Evolutionary conservation across 139 green algal genomes (phyloP), one percentile per base, ranked within the genome.

Genomic region (Tetraselmis striata): DNA sequence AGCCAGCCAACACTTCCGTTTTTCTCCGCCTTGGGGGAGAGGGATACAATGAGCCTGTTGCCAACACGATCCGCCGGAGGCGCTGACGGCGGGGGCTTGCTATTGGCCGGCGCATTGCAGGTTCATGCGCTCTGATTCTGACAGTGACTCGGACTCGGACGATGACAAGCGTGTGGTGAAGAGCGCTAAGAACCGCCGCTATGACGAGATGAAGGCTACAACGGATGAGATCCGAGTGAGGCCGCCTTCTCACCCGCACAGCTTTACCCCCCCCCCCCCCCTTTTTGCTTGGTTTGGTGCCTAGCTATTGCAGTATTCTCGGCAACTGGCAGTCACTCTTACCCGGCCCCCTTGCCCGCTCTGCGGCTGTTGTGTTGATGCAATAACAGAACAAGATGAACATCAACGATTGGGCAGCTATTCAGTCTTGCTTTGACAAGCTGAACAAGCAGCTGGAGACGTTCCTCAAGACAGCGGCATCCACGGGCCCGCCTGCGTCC

Each of bases 381-480:
- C 30, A 28, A 80, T 22, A n/a, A 80, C 90, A 95, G 89, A 98
- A 99, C 88, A 98, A 98, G 88, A 96, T 98, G 88, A 95, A 99
- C 86, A 98, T 97, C 90, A 98, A 98, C 77, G 97, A 99, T 88
- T 99, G 95, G 95, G 87, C 90, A 0, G 85, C 93, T 1, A 95
- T 99, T 79, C 94, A 98, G 88, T 91, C 90, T 0, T 87, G 97
- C 59, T 99, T 98, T 82, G 95, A 99, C 75, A 97, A 97, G 89
- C 87, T 99, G n/a, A 97, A 99, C 89, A 98, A 98, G 92, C 96
- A 98, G 84, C 86, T 99, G 59, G 96, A 99, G 83, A 97, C 95
- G 85, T 86, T 87, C 28, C 85, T 87, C 76, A 95, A 93, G 84
- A 82, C 77, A 11, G 58, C 78, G 31, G 84, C 84, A 23, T 75